Evolutionary conservation across 2,329 filamentous ascomycete genomes (phyloP).

Genomic region (Calonectria hawksworthii): DNA sequence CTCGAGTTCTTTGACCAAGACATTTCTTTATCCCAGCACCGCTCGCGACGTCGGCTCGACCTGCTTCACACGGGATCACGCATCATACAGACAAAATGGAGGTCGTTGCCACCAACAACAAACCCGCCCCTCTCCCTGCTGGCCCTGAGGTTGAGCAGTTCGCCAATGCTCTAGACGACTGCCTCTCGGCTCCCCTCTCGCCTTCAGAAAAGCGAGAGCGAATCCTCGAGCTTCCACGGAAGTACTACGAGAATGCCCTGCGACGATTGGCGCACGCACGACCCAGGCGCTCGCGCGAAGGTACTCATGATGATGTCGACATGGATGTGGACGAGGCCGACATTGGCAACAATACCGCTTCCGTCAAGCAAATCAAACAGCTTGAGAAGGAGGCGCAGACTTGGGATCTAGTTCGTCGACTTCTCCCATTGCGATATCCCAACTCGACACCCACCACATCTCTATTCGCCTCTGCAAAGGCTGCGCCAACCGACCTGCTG

Average conservation of each 20-base stretch:
- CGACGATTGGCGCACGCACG: slow-evolving; percentile 49
- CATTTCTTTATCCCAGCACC: neutral
- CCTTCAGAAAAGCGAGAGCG: slow-evolving; percentile 71
- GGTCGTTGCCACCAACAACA: slow-evolving; percentile 18
- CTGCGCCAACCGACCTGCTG: slow-evolving; percentile 61
- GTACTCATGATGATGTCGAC: slow-evolving; percentile 62
- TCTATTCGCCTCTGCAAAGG: slow-evolving; percentile 47
- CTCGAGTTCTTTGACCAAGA: slow-evolving; percentile 25
- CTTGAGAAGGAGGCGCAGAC: slow-evolving; percentile 90
- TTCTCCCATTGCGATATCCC: slow-evolving; percentile 79
- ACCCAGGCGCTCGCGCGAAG: slow-evolving; percentile 46
- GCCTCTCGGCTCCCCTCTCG: slow-evolving; percentile 66
- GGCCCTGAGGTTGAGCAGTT: slow-evolving; percentile 90
- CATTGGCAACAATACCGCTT: slow-evolving; percentile 45
- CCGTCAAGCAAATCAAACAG: slow-evolving; percentile 53
- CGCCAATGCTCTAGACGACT: slow-evolving; percentile 84
- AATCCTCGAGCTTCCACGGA: slow-evolving; percentile 72
- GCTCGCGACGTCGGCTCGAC: slow-evolving; percentile 7
- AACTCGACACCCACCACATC: slow-evolving; percentile 45
- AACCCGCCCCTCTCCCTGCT: slow-evolving; percentile 50
- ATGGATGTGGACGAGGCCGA: slow-evolving; percentile 70
- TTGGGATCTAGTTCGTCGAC: slow-evolving; percentile 86
- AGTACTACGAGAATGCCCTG: slow-evolving; percentile 71
- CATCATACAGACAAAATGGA: slow-evolving; percentile 34
- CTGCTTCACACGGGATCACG: neutral